Evolutionary conservation across 2,329 filamentous ascomycete genomes (phyloP).

Genomic region (Aaosphaeria arxii): DNA sequence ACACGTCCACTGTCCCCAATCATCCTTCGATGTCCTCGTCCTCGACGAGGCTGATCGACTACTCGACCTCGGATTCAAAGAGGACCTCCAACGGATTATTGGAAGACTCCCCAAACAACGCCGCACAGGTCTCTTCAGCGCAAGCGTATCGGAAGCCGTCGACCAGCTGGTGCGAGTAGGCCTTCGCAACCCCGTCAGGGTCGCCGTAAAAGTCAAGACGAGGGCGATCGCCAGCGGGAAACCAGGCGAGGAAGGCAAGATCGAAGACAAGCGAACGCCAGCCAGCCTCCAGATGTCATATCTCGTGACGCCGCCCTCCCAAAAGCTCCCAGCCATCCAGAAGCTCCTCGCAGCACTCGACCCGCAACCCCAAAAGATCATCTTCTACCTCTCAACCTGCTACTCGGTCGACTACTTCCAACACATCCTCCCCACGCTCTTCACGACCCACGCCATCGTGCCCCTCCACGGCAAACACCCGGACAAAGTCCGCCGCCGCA

Average conservation of each 20-base stretch:
- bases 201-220: constrained; percentile 83
- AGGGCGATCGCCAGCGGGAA: constrained; percentile 18
- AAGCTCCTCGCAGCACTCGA: constrained; percentile 67
- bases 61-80: constrained; percentile 90
- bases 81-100: constrained; percentile 82
- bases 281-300: constrained; percentile 93
- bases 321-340: constrained; percentile 74
- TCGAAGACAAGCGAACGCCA: constrained; percentile 82
- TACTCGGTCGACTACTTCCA: constrained; percentile 94
- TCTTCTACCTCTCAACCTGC: constrained; percentile 91
- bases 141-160: constrained; percentile 92
- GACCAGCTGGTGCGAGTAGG: constrained; percentile 90
- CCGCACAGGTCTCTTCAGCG: constrained; percentile 89
- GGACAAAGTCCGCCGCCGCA: constrained; percentile 81
- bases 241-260: constrained; percentile 56
- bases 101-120: constrained; percentile 85
- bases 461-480: constrained; percentile 91
- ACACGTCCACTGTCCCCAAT: constrained; percentile 83
- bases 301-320: constrained; percentile 67
- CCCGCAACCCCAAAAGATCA: constrained; percentile 77
- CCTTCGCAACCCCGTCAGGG: constrained; percentile 88
- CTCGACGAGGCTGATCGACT: constrained; percentile 93
- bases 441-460: constrained; percentile 70
- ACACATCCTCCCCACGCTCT: constrained; percentile 68
- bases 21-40: constrained; percentile 86